phyloP scores from a whole-genome alignment of 768 basidiomycete species.

The Coprinellus aureogranulatus region DNA sequence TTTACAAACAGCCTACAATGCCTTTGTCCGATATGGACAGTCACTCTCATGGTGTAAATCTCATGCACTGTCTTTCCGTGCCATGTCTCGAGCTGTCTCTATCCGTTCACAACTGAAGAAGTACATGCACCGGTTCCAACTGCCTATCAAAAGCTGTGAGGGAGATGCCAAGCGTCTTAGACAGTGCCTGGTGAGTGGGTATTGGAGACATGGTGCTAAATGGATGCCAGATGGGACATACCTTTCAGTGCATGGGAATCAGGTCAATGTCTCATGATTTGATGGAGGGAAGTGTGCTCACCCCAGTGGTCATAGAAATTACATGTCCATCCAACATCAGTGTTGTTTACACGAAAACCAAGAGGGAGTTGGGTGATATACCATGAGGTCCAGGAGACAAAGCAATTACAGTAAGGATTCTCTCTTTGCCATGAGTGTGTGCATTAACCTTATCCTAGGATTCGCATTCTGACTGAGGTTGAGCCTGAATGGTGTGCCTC shows the following conservation, averaged over 20 bases:
- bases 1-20: conserved; percentile 81
- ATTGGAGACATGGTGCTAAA: conserved; percentile 90
- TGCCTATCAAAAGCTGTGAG: conserved; percentile 82
- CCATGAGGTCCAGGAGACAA: conserved; percentile 96
- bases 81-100: conserved; percentile 89
- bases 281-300: conserved; percentile 26
- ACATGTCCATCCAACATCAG: conserved; percentile 91
- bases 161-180: conserved; percentile 81
- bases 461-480: conserved; percentile 89
- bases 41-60: conserved; percentile 92
- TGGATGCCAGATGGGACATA: conserved; percentile 95
- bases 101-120: conserved; percentile 94
- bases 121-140: conserved; percentile 87
- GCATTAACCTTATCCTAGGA: conserved; percentile 48
- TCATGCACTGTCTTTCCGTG: conserved; percentile 90
- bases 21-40: conserved; percentile 77
- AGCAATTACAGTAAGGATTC: conserved; percentile 76
- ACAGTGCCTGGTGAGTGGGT: conserved; percentile 88
- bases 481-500: conserved; percentile 86
- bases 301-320: conserved; percentile 57
- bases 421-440: background rate
- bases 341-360: conserved; percentile 90
- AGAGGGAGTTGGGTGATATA: conserved; percentile 91
- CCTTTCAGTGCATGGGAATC: conserved; percentile 80
- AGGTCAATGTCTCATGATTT: too few relatives aligned